Percentiles rank a stretch among this genome's conserved stretches.
phyloP scores from a whole-genome alignment of 2,329 filamentous ascomycete genomes.

The Talaromyces pinophilus region DNA sequence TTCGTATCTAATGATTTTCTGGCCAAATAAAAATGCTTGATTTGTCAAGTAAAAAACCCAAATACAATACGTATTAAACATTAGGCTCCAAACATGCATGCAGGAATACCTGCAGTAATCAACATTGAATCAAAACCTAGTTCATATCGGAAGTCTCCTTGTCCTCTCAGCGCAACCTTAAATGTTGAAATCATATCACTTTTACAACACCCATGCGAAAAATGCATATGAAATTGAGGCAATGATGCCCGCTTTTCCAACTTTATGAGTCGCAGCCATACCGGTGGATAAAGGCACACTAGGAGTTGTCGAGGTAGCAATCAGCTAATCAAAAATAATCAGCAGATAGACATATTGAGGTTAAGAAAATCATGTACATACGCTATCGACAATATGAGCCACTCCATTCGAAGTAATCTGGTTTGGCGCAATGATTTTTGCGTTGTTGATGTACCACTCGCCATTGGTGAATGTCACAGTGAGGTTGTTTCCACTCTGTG shows the following conservation, averaged over 20 bases:
- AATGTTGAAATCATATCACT: neutral
- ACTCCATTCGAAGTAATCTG: constrained; percentile 14
- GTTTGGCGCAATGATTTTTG: constrained; percentile 16
- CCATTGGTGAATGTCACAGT: constrained; percentile 15
- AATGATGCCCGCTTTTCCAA: neutral
- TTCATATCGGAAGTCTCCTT: neutral
- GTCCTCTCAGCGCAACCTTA: neutral
- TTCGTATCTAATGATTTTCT: neutral
- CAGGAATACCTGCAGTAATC: neutral
- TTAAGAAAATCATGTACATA: neutral
- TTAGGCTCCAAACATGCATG: neutral
- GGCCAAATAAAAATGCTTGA: neutral
- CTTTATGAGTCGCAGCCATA: neutral
- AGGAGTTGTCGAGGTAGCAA: neutral
- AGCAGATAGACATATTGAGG: neutral
- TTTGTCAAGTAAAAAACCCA: neutral
- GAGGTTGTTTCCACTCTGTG: constrained; percentile 14
- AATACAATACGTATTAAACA: neutral
- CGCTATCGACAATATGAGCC: constrained; percentile 18
- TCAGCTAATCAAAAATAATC: constrained; percentile 3
- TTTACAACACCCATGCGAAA: constrained; percentile 6
- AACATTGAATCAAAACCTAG: neutral
- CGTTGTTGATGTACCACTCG: constrained; percentile 16
- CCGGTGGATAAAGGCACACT: constrained; percentile 11
- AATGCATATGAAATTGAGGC: neutral